Percentiles rank a stretch among this genome's conserved stretches.
These are phyloP conservation scores for Fusarium hostae DNA, from an alignment of 2,329 filamentous ascomycete species.

Conservation along the genomic window DNA sequence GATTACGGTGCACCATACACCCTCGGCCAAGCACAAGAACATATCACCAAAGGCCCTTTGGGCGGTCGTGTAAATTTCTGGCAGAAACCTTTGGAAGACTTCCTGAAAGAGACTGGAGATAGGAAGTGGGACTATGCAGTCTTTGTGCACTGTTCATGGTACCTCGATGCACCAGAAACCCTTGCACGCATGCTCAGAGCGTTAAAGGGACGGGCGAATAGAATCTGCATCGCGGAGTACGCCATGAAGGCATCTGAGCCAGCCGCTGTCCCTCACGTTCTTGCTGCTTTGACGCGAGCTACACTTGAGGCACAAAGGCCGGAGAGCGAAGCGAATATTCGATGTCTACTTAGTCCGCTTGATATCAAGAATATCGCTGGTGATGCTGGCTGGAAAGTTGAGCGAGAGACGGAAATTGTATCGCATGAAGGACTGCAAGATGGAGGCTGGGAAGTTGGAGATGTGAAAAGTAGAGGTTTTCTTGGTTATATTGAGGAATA, in stretches of 20 bases:
- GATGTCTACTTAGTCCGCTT: not conserved
- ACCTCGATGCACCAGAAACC: not conserved
- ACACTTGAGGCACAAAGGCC: constrained; percentile 7
- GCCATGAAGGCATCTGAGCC: constrained; percentile 11
- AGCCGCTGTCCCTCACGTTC: not conserved
- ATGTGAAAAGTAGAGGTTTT: not conserved
- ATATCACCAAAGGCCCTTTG: not conserved
- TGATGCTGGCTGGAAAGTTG: not conserved
- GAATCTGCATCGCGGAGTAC: constrained; percentile 11
- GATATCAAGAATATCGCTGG: not conserved
- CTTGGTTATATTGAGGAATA: not conserved
- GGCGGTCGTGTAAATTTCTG: not conserved
- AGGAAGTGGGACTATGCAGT: constrained; percentile 9
- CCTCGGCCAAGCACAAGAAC: constrained; percentile 8
- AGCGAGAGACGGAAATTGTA: not conserved
- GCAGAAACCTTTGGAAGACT: not conserved
- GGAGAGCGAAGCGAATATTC: constrained; percentile 1
- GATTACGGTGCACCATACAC: constrained; percentile 21
- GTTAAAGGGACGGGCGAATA: not conserved
- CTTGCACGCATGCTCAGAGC: not conserved
- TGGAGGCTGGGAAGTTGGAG: constrained; percentile 7
- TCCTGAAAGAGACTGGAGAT: not conserved
- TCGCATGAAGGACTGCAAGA: constrained; percentile 1
- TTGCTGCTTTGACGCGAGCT: constrained; percentile 3
- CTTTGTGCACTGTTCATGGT: constrained; percentile 15